Percentiles rank a stretch among this genome's conserved stretches.
Evolutionary conservation across 257 asterid species (phyloP).

Genomic region (Solanum virginianum): DNA sequence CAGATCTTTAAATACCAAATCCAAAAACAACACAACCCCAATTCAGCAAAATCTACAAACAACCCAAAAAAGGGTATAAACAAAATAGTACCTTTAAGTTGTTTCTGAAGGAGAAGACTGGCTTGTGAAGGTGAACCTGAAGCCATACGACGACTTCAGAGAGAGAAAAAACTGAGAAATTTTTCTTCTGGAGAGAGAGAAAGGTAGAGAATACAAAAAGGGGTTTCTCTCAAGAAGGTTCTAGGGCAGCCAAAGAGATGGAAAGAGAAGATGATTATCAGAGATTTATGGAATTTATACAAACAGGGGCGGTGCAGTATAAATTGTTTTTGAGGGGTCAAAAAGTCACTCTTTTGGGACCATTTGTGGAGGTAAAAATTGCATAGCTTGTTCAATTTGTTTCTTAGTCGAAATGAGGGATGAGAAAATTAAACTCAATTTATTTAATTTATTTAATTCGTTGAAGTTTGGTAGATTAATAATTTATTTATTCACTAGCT

Average conservation of each 20-base stretch:
- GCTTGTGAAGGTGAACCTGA: slow-evolving; percentile 75
- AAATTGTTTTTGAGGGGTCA: not conserved
- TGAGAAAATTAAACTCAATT: no score
- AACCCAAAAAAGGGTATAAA: not conserved
- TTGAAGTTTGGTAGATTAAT: no score
- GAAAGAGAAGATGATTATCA: not conserved
- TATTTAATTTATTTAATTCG: no score
- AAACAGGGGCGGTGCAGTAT: not conserved
- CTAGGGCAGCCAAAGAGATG: slow-evolving; percentile 20
- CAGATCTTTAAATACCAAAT: slow-evolving; percentile 27
- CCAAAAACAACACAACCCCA: not conserved
- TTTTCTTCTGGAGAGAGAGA: not conserved
- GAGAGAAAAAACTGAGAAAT: not conserved
- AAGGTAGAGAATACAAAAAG: slow-evolving; percentile 1
- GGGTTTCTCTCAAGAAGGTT: slow-evolving; percentile 3
- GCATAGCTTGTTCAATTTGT: no score
- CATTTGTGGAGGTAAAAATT: not conserved
- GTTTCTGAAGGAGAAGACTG: slow-evolving; percentile 88
- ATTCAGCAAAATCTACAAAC: slow-evolving; percentile 1
- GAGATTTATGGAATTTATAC: not conserved
- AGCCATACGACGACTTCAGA: slow-evolving; percentile 37
- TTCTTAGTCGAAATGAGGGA: no score
- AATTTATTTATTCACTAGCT: no score
- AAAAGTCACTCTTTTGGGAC: not conserved
- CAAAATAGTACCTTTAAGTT: slow-evolving; percentile 55